Conservation (phyloP, 148 eudicot genomes). For the Pouteria glomerata region DNA sequence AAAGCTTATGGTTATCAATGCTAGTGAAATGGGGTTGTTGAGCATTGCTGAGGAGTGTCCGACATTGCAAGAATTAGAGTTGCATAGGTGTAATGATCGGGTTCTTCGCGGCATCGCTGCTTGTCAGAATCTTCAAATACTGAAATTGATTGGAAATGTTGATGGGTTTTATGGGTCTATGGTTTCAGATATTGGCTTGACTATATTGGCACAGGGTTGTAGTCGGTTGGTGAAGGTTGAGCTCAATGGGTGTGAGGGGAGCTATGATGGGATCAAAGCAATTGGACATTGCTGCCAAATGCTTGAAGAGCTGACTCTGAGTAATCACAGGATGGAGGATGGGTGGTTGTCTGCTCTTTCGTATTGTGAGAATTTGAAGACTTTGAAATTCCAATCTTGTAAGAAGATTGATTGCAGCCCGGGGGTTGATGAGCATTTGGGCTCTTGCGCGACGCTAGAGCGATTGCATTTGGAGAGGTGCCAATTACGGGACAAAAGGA, state of each 20-base stretch:
- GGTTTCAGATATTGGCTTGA: slow-evolving; percentile 85
- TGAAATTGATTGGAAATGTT: slow-evolving; percentile 57
- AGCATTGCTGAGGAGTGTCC: slow-evolving; percentile 60
- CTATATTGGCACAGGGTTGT: slow-evolving; percentile 93
- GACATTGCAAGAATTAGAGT: slow-evolving; percentile 68
- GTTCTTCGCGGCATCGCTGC: slow-evolving; percentile 54
- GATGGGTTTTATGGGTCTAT: slow-evolving; percentile 61
- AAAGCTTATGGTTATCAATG: slow-evolving; percentile 51
- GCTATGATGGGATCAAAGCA: slow-evolving; percentile 89
- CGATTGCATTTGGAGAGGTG: slow-evolving; percentile 73
- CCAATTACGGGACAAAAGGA: slow-evolving; percentile 57
- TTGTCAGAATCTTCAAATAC: slow-evolving; percentile 68
- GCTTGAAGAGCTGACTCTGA: slow-evolving; percentile 77
- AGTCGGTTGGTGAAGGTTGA: slow-evolving; percentile 80
- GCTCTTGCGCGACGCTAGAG: slow-evolving; percentile 54
- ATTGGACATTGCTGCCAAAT: slow-evolving; percentile 89
- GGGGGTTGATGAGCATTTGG: slow-evolving; percentile 60
- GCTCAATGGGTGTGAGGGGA: slow-evolving; percentile 78
- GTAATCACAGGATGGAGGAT: slow-evolving; percentile 69
- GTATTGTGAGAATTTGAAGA: slow-evolving; percentile 75
- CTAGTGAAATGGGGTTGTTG: slow-evolving; percentile 59
- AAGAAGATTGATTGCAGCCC: slow-evolving; percentile 52
- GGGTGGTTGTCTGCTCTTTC: slow-evolving; percentile 89
- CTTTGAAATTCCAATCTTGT: slow-evolving; percentile 58
- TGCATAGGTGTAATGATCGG: slow-evolving; percentile 64